Base-by-base conservation (phyloP, 2,329 filamentous ascomycete genomes). In the Botrytis byssoidea region DNA sequence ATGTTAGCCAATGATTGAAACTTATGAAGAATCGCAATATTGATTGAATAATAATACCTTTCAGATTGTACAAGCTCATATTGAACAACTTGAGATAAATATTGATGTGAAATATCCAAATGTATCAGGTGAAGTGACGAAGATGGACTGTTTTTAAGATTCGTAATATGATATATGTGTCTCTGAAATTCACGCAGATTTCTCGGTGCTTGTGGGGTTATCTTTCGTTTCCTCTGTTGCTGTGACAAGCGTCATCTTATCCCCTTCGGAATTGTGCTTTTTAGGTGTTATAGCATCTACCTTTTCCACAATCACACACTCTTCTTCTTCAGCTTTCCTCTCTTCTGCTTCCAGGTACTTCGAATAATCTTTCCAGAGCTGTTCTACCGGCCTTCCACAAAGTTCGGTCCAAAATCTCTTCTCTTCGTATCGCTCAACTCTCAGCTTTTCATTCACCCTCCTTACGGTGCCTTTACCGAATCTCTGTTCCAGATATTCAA, bases 401-500 rank as follows among this genome's bases (percentile, higher is more conserved):
- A 95, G 84, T 76, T 87, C 85, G 8, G 87, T 83, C 94, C 92
- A 92, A 81, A 96, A 89, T 70, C 82, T 78, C 70, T 88, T 83
- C 82, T 92, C 87, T 75, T 91, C 85, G 82, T 96, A 93, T 83
- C 84, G 85, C 59, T 84, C 84, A n/a, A 83, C 83, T 74, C 90
- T 85, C 81, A 97, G 82, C 76, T 86, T 88, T 79, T 90, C 91
- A 79, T 97, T 92, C 68, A 96, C 82, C 73, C 85, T 86, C 73
- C 88, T 84, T 42, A 92, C 86, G 0, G 88, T 88, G 12, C 88
- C 89, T 14, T 82, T 79, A 0, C 89, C 90, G 77, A 88, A 92
- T 66, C 86, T 86, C 51, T 84, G 82, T 83, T 98, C 95, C 65
- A 98, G 83, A 84, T 93, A 97, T 72, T 96, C 91, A 69, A 98